Evolutionary conservation across 2,329 filamentous ascomycete species (phyloP), one percentile per base, ranked within the genome.

Genomic region (Aspergillus fumigatiaffinis): DNA sequence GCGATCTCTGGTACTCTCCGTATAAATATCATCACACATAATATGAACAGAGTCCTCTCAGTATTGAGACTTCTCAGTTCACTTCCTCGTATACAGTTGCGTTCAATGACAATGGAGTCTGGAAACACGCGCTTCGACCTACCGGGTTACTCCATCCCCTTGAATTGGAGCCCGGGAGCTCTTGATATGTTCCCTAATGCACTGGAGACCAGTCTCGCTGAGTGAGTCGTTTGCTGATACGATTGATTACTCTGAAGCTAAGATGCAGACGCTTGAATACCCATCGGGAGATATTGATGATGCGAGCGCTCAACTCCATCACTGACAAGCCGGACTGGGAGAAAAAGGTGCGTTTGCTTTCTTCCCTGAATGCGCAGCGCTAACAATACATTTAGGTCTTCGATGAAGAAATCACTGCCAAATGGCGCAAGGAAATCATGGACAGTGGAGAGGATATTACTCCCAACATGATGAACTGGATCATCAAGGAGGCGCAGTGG

Each of bases 401-500:
- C 50, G 65, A 77, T 52, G 64, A 73, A 8, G 38, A 63, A 0
- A 70, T 73, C 41, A 60, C 66, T 3, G 35, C 52, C 1, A 73
- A 71, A 56, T 77, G 75, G 74, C 61, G 64, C 5, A 38, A 58
- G 3, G 69, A 75, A 49, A 59, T 63, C 12, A 35, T 59, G 2
- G 26, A 55, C 35, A 63, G 64, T 44, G 60, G 57, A 14, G 50
- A 63, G 23, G 65, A 70, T 41, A 63, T 77, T 1, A 68, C 73
- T 0, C 54, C 69, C 3, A 65, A 63, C 8, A 73, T 78, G 73
- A 64, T 73, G 44, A 66, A 76, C 28, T 74, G 68, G 59, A 70
- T 76, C 59, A 69, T 84, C 25, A 57, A 71, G n/a, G 82, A 85
- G 58, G 73, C 85, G 0, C 75, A 73, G 3, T 76, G 76, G 64